These are phyloP conservation scores for Kwoniella botswanensis DNA, from an alignment of 768 basidiomycete genomes.

Conservation along the genomic window DNA sequence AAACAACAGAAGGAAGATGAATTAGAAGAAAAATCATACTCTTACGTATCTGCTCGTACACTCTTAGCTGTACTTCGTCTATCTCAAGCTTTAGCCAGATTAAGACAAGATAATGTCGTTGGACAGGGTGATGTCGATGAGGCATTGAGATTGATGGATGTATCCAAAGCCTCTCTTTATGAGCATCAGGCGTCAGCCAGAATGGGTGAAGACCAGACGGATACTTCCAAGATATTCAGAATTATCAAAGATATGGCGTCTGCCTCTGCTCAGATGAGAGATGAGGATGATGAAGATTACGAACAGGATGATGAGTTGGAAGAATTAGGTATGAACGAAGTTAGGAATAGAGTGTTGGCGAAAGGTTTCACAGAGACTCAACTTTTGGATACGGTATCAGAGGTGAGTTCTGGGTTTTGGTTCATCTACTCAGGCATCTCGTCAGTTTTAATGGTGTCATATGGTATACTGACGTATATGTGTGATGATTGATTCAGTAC, in stretches of 20 bases:
- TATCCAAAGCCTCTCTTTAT: slow-evolving; percentile 86
- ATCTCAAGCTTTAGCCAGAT: slow-evolving; percentile 89
- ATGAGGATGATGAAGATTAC: slow-evolving; percentile 63
- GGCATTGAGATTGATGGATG: slow-evolving; percentile 94
- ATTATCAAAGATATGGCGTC: slow-evolving; percentile 84
- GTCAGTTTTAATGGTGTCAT: not conserved
- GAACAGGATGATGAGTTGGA: slow-evolving; percentile 67
- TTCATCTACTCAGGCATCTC: too few species aligned
- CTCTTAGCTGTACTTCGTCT: slow-evolving; percentile 92
- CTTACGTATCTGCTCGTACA: slow-evolving; percentile 95
- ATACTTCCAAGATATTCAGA: slow-evolving; percentile 81
- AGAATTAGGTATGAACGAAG: slow-evolving; percentile 82
- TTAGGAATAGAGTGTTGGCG: slow-evolving; percentile 80
- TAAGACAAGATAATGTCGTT: slow-evolving; percentile 81
- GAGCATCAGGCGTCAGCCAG: slow-evolving; percentile 68
- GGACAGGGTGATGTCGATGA: slow-evolving; percentile 90
- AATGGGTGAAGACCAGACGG: slow-evolving; percentile 71
- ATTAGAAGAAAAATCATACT: slow-evolving; percentile 81
- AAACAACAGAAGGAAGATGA: slow-evolving; percentile 91
- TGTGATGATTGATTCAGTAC: slow-evolving; percentile 63
- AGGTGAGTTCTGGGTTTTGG: slow-evolving; percentile 63
- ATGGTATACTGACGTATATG: not conserved
- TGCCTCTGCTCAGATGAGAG: slow-evolving; percentile 48
- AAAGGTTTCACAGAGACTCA: slow-evolving; percentile 90
- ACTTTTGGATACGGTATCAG: slow-evolving; percentile 79